Base-by-base conservation (phyloP, 2,329 filamentous ascomycete species). In the Talaromyces albobiverticillius region DNA sequence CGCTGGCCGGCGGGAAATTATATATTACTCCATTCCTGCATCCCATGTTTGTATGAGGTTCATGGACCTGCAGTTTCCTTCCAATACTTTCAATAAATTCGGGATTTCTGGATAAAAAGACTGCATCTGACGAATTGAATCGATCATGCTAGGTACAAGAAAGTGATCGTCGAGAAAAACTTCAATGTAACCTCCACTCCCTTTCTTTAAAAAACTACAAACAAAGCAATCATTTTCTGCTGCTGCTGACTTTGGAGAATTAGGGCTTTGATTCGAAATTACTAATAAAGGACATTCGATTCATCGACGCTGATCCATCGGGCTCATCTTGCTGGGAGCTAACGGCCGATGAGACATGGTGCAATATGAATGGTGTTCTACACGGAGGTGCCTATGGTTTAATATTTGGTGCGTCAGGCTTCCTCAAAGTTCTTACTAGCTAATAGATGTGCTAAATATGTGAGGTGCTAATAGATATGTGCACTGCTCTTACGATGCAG, bases 351-450 rank as follows among this genome's bases (percentile, higher is more conserved):
- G 59, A 61, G 32, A 56, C 52, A 47, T 65, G 62, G 58, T 56
- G 56, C 16, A 66, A 66, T 58, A 48, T 62, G 43, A 65, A 65
- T 51, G 59, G 61, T 14, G 63, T 66, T 13, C 60, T 65, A 56
- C 63, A 65, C 57, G 63, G 63, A 43, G 87, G 88, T 0, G 76
- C 78, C 0, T 88, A 91, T 62, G 78, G 88, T 56, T 72, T 93
- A 48, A 82, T 93, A 77, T 93, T 93, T 71, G 89, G 79, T 81
- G 60, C 57, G 74, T 69, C 18, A 45, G 20, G 2, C 25, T 25
- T 20, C 20, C n/a, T n/a, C n/a, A n/a, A n/a, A n/a, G n/a, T n/a
- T n/a, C n/a, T n/a, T n/a, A n/a, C n/a, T n/a, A n/a, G n/a, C n/a
- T n/a, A n/a, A n/a, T n/a, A n/a, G n/a, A n/a, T n/a, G n/a, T n/a